These are phyloP conservation scores for Saccharomyces hybrid DNA, from an alignment of 1,139 yeast genomes.

Conservation along the genomic window DNA sequence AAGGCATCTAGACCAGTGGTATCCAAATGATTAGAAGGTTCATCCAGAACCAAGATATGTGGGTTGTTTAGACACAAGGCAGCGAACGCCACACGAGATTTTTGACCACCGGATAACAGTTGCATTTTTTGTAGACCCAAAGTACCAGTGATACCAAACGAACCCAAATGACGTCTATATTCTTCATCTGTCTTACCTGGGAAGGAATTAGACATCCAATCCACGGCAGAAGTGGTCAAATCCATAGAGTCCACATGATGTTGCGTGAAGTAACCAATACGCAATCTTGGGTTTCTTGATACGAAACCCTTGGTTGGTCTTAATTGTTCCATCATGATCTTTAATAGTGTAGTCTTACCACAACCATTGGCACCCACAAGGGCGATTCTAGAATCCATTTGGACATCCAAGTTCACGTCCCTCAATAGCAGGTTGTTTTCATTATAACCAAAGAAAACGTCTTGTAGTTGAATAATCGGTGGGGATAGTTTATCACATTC, in stretches of 20 bases:
- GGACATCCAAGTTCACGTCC: constrained; percentile 82
- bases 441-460: constrained; percentile 77
- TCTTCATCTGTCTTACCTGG: constrained; percentile 97
- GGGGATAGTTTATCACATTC: constrained; percentile 91
- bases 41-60: constrained; percentile 89
- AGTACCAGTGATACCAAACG: constrained; percentile 94
- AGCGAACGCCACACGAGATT: constrained; percentile 96
- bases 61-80: constrained; percentile 85
- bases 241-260: constrained; percentile 99
- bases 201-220: constrained; percentile 83
- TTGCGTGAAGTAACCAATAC: constrained; percentile 98
- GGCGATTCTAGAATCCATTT: constrained; percentile 90
- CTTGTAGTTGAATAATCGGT: constrained; percentile 83
- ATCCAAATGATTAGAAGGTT: constrained; percentile 98
- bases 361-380: constrained; percentile 98
- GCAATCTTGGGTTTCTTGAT: constrained; percentile 70
- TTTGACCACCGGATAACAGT: constrained; percentile 92
- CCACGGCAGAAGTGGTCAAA: constrained; percentile 74
- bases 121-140: constrained; percentile 88
- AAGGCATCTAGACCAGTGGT: constrained; percentile 95
- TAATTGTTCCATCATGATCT: constrained; percentile 70
- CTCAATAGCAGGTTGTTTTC: constrained; percentile 54
- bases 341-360: constrained; percentile 92
- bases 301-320: constrained; percentile 70
- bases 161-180: constrained; percentile 91